These are phyloP conservation scores for Lipomyces mesembrius DNA, from an alignment of 805 yeast genomes.

Conservation along the genomic window DNA sequence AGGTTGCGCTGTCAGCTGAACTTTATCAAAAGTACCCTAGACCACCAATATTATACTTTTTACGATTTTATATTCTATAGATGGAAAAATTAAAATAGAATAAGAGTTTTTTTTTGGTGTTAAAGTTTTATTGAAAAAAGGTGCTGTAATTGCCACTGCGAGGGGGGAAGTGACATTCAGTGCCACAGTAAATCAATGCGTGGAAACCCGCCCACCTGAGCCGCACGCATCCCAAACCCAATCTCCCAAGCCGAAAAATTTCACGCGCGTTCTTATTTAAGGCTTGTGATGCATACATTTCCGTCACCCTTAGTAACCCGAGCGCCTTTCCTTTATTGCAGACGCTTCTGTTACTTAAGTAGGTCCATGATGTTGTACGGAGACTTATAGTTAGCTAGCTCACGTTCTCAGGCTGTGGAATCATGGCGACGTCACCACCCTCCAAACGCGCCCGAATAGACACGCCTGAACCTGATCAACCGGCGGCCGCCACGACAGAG, in stretches of 20 bases:
- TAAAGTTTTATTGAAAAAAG: too few relatives aligned
- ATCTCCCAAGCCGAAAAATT: background rate
- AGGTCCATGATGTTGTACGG: background rate
- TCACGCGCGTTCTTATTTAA: background rate
- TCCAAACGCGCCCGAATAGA: constrained; percentile 5
- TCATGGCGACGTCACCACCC: background rate
- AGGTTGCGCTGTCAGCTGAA: background rate
- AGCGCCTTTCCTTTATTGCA: background rate
- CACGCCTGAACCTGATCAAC: background rate
- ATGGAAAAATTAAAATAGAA: too few relatives aligned
- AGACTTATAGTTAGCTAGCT: background rate
- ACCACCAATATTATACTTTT: background rate
- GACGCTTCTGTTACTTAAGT: background rate
- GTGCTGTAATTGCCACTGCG: too few relatives aligned
- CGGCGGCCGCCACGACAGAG: background rate
- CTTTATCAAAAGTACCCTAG: background rate
- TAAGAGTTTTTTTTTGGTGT: too few relatives aligned
- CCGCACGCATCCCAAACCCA: background rate
- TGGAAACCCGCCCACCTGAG: background rate
- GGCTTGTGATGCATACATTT: background rate
- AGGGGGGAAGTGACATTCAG: too few relatives aligned
- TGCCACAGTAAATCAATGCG: too few relatives aligned
- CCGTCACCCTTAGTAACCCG: background rate
- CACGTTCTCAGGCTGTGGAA: background rate
- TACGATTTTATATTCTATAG: background rate